A percentile compares a stretch with the other conserved stretches of the same genome.
Evolutionary conservation across 805 yeast species (phyloP).

Genomic region (Cyberlindnera suaveolens): DNA sequence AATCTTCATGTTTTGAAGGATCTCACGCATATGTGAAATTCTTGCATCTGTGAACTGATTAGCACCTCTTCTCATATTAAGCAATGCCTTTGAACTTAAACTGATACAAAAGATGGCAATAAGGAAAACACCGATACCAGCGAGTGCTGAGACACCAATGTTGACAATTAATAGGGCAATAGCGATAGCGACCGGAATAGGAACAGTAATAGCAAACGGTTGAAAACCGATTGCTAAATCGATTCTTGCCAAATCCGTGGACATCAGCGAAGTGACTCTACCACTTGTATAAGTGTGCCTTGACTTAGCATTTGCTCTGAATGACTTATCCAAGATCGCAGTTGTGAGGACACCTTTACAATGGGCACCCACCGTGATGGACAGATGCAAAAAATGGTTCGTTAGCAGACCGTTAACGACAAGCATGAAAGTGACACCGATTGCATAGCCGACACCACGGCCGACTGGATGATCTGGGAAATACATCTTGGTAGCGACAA

Average conservation of each 20-base stretch:
- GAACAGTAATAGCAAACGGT: constrained; percentile 49
- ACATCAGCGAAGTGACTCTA: constrained; percentile 63
- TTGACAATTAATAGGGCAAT: constrained; percentile 57
- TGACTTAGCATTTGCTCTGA: constrained; percentile 47
- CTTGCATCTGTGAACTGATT: constrained; percentile 58
- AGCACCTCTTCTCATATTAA: constrained; percentile 47
- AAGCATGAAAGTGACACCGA: constrained; percentile 45
- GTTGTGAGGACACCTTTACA: constrained; percentile 60
- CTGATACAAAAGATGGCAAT: constrained; percentile 43
- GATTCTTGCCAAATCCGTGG: constrained; percentile 70
- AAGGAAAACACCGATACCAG: constrained; percentile 54
- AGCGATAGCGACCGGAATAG: constrained; percentile 56
- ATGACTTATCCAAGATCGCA: constrained; percentile 58
- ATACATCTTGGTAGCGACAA: constrained; percentile 38
- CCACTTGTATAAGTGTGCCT: constrained; percentile 52
- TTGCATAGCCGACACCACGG: constrained; percentile 54
- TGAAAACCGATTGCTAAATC: constrained; percentile 63
- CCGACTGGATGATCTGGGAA: constrained; percentile 33
- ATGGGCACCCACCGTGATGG: constrained; percentile 60
- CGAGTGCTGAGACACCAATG: constrained; percentile 62
- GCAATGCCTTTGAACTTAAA: constrained; percentile 38
- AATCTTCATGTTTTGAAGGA: constrained; percentile 54
- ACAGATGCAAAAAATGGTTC: constrained; percentile 46
- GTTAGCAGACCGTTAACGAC: constrained; percentile 31
- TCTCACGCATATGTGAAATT: constrained; percentile 55